These are phyloP conservation scores for Aspergillus ochraceoroseus DNA, from an alignment of 2,329 filamentous ascomycete genomes.

Conservation along the genomic window DNA sequence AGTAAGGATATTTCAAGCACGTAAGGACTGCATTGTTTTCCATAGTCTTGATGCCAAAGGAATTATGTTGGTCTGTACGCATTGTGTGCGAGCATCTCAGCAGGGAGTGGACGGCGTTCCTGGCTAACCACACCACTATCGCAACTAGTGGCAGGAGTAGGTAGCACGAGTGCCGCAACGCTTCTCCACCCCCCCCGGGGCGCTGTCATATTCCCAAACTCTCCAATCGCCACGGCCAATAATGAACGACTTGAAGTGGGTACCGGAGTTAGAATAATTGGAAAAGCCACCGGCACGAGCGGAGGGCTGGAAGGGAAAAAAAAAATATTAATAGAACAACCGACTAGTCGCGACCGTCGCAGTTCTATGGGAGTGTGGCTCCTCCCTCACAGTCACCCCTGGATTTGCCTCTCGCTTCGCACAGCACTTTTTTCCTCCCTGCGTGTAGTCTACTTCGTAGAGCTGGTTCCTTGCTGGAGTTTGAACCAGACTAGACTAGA, in stretches of 20 bases:
- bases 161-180: conserved; percentile 15
- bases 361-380: conserved; percentile 5
- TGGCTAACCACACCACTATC: too few relatives aligned
- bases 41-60: too few relatives aligned
- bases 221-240: conserved; percentile 12
- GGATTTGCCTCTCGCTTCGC: not conserved
- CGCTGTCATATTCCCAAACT: conserved; percentile 16
- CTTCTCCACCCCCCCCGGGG: conserved; percentile 14
- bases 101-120: too few relatives aligned
- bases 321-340: conserved; percentile 15
- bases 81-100: too few relatives aligned
- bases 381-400: conserved; percentile 2
- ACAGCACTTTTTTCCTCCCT: not conserved
- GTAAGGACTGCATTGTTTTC: too few relatives aligned
- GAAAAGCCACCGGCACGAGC: conserved; percentile 15
- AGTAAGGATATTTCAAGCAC: too few relatives aligned
- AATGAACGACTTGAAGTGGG: conserved; percentile 11
- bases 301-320: conserved; percentile 6
- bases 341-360: conserved; percentile 2
- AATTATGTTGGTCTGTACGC: too few relatives aligned
- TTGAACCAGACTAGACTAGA: not conserved
- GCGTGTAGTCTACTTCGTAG: not conserved
- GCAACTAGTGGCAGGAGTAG: too few relatives aligned
- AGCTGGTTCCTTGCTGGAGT: not conserved
- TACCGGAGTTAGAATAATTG: too few relatives aligned